A percentile compares a stretch with the other conserved stretches of the same genome.
These are phyloP conservation scores for Petunia axillaris DNA, from an alignment of 257 asterid genomes.

Conservation along the genomic window DNA sequence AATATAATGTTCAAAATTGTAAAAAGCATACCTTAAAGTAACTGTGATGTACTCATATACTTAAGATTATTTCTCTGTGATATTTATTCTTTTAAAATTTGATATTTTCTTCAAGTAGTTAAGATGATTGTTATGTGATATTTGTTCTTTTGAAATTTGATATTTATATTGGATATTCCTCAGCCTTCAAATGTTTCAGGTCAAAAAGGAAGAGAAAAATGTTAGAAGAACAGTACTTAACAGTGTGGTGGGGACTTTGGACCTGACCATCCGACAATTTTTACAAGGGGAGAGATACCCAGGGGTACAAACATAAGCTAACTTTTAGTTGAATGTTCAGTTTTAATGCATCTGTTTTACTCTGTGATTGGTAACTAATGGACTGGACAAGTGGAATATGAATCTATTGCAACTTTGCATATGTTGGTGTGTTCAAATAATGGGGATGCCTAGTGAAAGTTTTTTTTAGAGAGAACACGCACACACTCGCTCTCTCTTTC, in stretches of 20 bases:
- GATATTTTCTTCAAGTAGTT: background rate
- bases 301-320: constrained; percentile 58
- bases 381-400: background rate
- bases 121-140: background rate
- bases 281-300: constrained; percentile 81
- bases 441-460: background rate
- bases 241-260: constrained; percentile 91
- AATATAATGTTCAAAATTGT: background rate
- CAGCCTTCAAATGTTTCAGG: constrained; percentile 48
- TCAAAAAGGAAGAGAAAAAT: constrained; percentile 79
- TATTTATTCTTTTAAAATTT: background rate
- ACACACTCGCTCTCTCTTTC: too few species aligned
- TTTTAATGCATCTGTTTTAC: background rate
- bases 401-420: background rate
- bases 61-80: background rate
- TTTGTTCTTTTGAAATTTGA: background rate
- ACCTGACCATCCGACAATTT: constrained; percentile 74
- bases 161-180: constrained; percentile 16
- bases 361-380: background rate
- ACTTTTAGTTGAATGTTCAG: background rate
- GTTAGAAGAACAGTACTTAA: constrained; percentile 84
- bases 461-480: too few species aligned
- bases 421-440: background rate
- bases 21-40: background rate
- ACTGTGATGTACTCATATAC: background rate